A percentile compares a stretch with the other conserved stretches of the same genome.
Evolutionary conservation across 2,329 filamentous ascomycete species (phyloP).

Genomic region (Fusarium sterilihyphosum): DNA sequence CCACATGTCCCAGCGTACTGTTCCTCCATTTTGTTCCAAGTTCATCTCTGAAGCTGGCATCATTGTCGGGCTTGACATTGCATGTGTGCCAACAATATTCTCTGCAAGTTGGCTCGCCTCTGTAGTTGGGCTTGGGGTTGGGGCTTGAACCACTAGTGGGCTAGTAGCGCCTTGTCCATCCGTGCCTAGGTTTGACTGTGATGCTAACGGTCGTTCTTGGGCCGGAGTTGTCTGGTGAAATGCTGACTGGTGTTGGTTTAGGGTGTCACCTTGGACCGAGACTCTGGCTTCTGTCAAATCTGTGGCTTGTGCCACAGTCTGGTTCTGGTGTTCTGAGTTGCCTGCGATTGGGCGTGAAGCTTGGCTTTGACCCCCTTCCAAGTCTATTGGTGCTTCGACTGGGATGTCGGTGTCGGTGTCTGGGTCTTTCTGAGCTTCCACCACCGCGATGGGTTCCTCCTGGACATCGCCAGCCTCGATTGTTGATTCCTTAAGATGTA

Average conservation of each 20-base stretch:
- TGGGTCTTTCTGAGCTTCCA: fast-evolving
- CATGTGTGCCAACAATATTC: fast-evolving
- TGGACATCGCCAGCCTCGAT: fast-evolving
- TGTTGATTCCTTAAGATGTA: fast-evolving
- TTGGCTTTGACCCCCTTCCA: fast-evolving
- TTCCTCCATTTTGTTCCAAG: fast-evolving
- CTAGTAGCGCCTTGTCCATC: fast-evolving
- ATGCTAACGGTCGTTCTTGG: fast-evolving
- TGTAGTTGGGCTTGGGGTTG: neutral
- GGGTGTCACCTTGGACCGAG: fast-evolving
- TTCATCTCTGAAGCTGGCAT: neutral
- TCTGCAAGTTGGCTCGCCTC: neutral
- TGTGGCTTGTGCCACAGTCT: neutral
- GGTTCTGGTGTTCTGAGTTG: fast-evolving
- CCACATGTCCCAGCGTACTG: too few species aligned
- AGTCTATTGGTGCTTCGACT: fast-evolving
- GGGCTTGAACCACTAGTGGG: fast-evolving
- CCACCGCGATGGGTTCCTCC: fast-evolving
- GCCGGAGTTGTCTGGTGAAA: fast-evolving
- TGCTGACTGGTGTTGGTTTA: fast-evolving
- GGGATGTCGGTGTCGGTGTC: fast-evolving
- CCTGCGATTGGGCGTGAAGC: fast-evolving
- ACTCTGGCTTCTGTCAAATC: fast-evolving
- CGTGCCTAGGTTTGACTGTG: fast-evolving
- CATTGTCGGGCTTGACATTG: fast-evolving